phyloP scores from a whole-genome alignment of 2,329 filamentous ascomycete genomes.

The Colletotrichum sansevieriae region DNA sequence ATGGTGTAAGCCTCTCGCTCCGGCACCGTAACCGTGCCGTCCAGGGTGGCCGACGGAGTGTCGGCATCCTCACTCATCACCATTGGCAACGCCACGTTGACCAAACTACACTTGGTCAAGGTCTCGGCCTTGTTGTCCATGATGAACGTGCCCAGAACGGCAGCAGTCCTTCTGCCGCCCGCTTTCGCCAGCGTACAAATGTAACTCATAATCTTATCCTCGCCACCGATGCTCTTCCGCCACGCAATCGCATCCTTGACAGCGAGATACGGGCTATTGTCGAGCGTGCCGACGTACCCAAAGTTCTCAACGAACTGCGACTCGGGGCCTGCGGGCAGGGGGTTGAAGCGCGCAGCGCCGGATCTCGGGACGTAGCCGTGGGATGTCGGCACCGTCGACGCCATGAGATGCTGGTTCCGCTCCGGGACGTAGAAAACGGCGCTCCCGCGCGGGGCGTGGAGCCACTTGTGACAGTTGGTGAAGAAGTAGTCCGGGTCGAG shows the following conservation, averaged over 20 bases:
- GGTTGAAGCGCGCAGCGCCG: constrained; percentile 48
- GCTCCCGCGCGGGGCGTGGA: constrained; percentile 82
- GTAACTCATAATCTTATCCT: constrained; percentile 76
- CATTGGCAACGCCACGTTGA: constrained; percentile 81
- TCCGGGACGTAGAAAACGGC: constrained; percentile 84
- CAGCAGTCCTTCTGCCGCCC: constrained; percentile 72
- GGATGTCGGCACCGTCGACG: constrained; percentile 82
- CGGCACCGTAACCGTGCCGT: constrained; percentile 47
- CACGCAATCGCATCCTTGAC: constrained; percentile 79
- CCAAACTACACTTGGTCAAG: constrained; percentile 76
- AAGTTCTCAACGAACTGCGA: constrained; percentile 77
- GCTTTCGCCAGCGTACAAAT: constrained; percentile 71
- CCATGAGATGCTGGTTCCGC: constrained; percentile 81
- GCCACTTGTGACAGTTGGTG: constrained; percentile 92
- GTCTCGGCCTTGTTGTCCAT: constrained; percentile 75
- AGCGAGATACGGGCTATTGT: constrained; percentile 79
- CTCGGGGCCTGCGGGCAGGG: constrained; percentile 62
- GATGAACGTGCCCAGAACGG: constrained; percentile 76
- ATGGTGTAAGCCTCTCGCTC: constrained; percentile 52
- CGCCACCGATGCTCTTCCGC: constrained; percentile 78
- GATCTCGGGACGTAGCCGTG: constrained; percentile 76
- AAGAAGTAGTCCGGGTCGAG: constrained; percentile 89
- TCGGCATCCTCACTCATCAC: constrained; percentile 48
- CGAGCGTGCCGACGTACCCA: constrained; percentile 81
- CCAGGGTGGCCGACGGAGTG: constrained; percentile 30